Evolutionary conservation across 768 basidiomycete species (phyloP), one percentile per base, ranked within the genome.

Genomic region (Amanita fuliginea): DNA sequence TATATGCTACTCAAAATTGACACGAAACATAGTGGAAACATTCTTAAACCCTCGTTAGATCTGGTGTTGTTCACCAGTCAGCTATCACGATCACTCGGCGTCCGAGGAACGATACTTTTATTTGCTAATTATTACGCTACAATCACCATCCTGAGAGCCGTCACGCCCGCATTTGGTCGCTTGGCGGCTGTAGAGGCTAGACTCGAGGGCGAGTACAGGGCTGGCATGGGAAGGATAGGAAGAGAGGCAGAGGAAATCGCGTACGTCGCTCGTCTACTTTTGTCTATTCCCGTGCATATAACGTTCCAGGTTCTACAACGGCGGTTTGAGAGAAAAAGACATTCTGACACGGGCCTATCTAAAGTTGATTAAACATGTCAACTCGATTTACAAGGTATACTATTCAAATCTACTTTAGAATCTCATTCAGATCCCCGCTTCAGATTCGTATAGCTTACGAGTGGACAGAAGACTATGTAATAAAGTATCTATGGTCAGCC

Each of bases 381-480:
- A 97, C 58, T 83, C 80, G 0, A 91, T 97, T 42, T 94, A 90
- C 71, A 91, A 89, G 75, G 86, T 81, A 49, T 19, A 67, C 46
- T 13, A 9, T 30, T 16, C 10, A 46, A 30, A 6, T 30, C 18
- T 46, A 35, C 18, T 13, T 13, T 6, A 16, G 4, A 30, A 39
- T 41, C 42, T 35, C 28, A 42, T 45, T 44, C 8, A 43, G 47
- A 14, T 40, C 28, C 19, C 19, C 35, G 2, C 7, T 24, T 10
- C 53, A 89, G 86, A 88, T 91, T 46, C 83, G 91, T 13, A 89
- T 94, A 42, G 85, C 85, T 1, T 94, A 90, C 59, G 89, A 82
- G 67, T 96, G 88, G 93, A 96, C 89, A 0, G 94, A 96, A 60
- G 94, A 96, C 67, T 93, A 90, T 56, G 86, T 96, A 16, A 92